phyloP scores from a whole-genome alignment of 371 early-diverging fungal genomes.

The Mortierella sp. region DNA sequence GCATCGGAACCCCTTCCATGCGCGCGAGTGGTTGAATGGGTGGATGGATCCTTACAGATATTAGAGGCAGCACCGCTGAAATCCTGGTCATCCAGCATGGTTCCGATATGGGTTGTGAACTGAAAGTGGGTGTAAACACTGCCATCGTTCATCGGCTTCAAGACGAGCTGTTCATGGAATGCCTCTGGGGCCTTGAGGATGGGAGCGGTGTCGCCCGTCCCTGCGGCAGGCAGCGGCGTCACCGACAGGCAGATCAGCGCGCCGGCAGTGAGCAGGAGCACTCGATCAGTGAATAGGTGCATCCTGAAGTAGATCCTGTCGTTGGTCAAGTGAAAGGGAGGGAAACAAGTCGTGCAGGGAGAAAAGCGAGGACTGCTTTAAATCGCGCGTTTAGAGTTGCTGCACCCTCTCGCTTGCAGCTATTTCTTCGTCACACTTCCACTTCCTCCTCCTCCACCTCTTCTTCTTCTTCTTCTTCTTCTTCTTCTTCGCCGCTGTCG shows the following conservation, averaged over 20 bases:
- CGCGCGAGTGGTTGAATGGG: background rate
- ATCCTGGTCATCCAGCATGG: slow-evolving; percentile 44
- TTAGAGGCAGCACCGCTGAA: slow-evolving; percentile 48
- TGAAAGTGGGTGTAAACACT: slow-evolving; percentile 83
- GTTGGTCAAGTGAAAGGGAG: too few species aligned
- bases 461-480: too few species aligned
- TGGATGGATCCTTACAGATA: slow-evolving; percentile 23
- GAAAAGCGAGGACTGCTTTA: too few species aligned
- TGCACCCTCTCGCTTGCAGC: too few species aligned
- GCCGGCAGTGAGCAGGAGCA: slow-evolving; percentile 14
- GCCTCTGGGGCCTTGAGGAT: slow-evolving; percentile 46
- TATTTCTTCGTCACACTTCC: too few species aligned
- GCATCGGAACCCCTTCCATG: too few species aligned
- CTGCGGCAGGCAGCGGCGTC: slow-evolving; percentile 2
- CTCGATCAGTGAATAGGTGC: too few species aligned
- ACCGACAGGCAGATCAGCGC: slow-evolving; percentile 8
- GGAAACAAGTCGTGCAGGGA: too few species aligned
- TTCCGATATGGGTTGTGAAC: slow-evolving; percentile 66
- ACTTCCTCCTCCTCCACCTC: too few species aligned
- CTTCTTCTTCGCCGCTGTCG: too few species aligned
- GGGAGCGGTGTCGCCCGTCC: slow-evolving; percentile 21
- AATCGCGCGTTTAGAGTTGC: too few species aligned
- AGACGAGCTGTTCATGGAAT: slow-evolving; percentile 71
- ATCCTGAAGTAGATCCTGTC: too few species aligned
- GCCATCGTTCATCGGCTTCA: slow-evolving; percentile 78